These are phyloP conservation scores for Ensete ventricosum DNA, from an alignment of 176 grass and related monocot genomes.

Conservation along the genomic window DNA sequence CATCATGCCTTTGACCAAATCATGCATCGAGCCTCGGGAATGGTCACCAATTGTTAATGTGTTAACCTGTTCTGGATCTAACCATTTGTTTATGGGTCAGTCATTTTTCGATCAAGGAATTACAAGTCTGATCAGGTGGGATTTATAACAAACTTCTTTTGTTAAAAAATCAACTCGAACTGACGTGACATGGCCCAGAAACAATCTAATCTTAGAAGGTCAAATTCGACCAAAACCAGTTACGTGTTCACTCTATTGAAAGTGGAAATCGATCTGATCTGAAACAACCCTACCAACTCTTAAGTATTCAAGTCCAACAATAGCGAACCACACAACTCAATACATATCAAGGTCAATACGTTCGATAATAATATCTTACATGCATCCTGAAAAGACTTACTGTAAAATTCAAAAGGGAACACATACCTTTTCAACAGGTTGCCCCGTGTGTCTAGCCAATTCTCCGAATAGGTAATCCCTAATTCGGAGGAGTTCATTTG, in stretches of 20 bases:
- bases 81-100: not conserved
- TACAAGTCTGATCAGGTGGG: not conserved
- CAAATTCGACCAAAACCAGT: not conserved
- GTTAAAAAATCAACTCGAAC: not conserved
- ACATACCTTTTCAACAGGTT: slow-evolving; percentile 60
- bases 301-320: not conserved
- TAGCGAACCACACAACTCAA: not conserved
- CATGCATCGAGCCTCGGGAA: no score
- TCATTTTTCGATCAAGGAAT: not conserved
- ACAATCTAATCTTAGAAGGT: not conserved
- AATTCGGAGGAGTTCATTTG: slow-evolving; percentile 71
- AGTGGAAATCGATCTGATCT: not conserved
- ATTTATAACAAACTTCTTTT: not conserved
- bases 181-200: not conserved
- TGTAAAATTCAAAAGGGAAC: not conserved
- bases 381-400: not conserved
- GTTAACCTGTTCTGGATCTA: not conserved
- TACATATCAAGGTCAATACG: no score
- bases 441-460: slow-evolving; percentile 77
- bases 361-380: not conserved
- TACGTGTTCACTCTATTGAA: not conserved
- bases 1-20: no score
- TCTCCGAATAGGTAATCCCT: slow-evolving; percentile 73
- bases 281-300: not conserved
- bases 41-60: not conserved